Base-by-base conservation (phyloP, 1,284 basidiomycete genomes). In the Pseudozyma pruni region DNA sequence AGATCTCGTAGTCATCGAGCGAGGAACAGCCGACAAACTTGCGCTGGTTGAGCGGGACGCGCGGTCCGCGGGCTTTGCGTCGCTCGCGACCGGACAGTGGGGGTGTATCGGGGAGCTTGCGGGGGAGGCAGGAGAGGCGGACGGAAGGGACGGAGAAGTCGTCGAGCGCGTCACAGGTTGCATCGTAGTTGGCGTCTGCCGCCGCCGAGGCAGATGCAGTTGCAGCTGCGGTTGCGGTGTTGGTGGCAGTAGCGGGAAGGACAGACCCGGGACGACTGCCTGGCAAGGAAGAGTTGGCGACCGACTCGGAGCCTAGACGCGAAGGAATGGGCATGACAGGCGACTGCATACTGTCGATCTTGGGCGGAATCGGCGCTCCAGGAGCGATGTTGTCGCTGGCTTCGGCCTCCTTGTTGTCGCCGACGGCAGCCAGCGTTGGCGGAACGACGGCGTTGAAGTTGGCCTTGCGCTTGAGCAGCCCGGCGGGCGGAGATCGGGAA, bases 1-100 rank as follows among this genome's bases (percentile, higher is more conserved):
- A 69, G 48, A 80, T 54, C 40, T 80, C 76, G 54, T 81, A 81
- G 41, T 72, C 63, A 33, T 78, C 75, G 41, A 81, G 54, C 10
- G 67, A 63, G 19, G 73, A 76, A 42, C 79, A 80, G 17, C 79
- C 79, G 16, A 52, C 22, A 32, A 81, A 81, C 38, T 54, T 60
- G 38, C 76, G 64, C 41, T 80, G 54, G n/a, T 67, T 49, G 11
- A 80, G 62, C 10, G 76, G 76, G 1, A 69, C 50, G 0, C 51
- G 58, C 20, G 67, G 45, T 1, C 51, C 39, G 4, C 75, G 70
- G 20, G 47, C 41, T 33, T 66, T 66, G 43, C 68, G 57, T 19
- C 68, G 54, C 41, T 71, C 54, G 7, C 57, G 53, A 11, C 62
- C 68, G 6, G 58, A 48, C 13, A 44, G 6, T 0, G 39, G 2